Conservation (phyloP, 345 rosid genomes). For the Syzygium grande region DNA sequence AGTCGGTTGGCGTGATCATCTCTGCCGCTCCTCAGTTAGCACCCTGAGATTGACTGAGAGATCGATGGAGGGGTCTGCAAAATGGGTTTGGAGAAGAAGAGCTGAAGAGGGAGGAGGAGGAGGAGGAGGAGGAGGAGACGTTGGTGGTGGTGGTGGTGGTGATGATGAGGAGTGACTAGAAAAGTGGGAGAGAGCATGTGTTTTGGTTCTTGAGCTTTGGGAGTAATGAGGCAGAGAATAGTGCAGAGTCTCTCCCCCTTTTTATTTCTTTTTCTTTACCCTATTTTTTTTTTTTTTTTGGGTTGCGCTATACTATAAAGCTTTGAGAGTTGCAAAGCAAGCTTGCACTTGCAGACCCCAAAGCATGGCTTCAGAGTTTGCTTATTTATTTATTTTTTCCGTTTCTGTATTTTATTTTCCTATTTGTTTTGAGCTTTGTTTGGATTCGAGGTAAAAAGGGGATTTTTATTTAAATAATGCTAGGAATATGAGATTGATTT, state of each 20-base stretch:
- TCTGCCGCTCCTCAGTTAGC: background rate
- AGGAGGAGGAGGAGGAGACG: background rate
- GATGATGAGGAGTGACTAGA: conserved; percentile 11
- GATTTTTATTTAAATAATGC: background rate
- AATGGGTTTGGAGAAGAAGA: background rate
- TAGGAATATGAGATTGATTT: background rate
- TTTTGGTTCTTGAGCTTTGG: conserved; percentile 24
- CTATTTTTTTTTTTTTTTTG: background rate
- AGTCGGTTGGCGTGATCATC: conserved; percentile 69
- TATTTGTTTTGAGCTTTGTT: background rate
- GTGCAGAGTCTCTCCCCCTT: background rate
- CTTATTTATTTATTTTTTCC: background rate
- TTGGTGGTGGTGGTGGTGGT: conserved; percentile 6
- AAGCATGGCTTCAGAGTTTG: conserved; percentile 11
- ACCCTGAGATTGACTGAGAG: background rate
- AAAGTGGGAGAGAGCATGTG: conserved; percentile 24
- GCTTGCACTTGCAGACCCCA: conserved; percentile 46
- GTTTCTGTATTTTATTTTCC: background rate
- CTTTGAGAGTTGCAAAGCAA: conserved; percentile 50
- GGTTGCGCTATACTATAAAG: conserved; percentile 17
- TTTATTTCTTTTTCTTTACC: background rate
- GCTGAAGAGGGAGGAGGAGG: conserved; percentile 1
- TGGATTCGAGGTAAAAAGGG: background rate
- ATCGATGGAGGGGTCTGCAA: background rate
- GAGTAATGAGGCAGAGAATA: conserved; percentile 15